phyloP scores from a whole-genome alignment of 2,329 filamentous ascomycete genomes.

The Penicillium sclerotigenum region DNA sequence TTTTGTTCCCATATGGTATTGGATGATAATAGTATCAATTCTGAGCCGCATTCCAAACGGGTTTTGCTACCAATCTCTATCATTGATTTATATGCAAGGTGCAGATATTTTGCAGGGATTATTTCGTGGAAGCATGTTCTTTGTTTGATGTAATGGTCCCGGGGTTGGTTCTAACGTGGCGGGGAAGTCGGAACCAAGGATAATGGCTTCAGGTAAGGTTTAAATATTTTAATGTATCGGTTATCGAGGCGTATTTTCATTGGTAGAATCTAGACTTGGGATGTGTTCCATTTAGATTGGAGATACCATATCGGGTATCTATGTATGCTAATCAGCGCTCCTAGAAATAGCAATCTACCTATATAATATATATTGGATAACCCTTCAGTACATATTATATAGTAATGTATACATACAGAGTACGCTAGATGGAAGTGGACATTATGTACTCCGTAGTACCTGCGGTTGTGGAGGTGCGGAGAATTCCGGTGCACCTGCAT shows the following conservation, averaged over 20 bases:
- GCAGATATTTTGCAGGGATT: constrained; percentile 3
- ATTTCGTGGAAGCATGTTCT: constrained; percentile 2
- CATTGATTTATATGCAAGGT: constrained; percentile 2
- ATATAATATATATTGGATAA: background rate
- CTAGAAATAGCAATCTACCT: background rate
- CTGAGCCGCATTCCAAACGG: background rate
- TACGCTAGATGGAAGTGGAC: background rate
- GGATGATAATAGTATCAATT: background rate
- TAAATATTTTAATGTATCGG: background rate
- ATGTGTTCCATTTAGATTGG: background rate
- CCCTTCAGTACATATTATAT: background rate
- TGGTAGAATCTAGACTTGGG: constrained; percentile 4
- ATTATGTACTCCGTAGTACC: background rate
- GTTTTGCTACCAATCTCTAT: constrained; percentile 1
- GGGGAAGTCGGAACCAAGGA: background rate
- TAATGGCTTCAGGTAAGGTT: constrained; percentile 4
- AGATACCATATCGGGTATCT: background rate
- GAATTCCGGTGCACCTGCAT: constrained; percentile 15
- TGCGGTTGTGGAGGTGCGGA: constrained; percentile 20
- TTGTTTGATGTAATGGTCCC: background rate
- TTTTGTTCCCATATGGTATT: background rate
- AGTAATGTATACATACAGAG: background rate
- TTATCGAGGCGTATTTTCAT: background rate
- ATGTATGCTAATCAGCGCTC: background rate
- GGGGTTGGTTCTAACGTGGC: background rate